A percentile compares a stretch with the other conserved stretches of the same genome.
These are phyloP conservation scores for Termitomyces sp. DNA, from an alignment of 768 basidiomycete genomes.

Conservation along the genomic window DNA sequence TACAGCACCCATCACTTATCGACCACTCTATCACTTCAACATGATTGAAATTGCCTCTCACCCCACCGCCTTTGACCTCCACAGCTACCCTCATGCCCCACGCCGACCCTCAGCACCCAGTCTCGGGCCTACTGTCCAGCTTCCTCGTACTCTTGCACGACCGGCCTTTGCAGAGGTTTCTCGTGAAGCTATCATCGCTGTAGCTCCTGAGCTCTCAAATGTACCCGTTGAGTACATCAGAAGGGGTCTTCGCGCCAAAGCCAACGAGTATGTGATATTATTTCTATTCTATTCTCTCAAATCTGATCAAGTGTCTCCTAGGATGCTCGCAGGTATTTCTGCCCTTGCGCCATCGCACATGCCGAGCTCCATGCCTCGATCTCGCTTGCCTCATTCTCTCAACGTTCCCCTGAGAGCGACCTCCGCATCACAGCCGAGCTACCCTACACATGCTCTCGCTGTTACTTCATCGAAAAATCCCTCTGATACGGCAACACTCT, in stretches of 20 bases:
- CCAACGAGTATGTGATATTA: constrained; percentile 36
- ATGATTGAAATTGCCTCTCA: constrained; percentile 52
- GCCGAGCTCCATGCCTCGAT: constrained; percentile 62
- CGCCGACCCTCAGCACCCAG: constrained; percentile 20
- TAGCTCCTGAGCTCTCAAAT: constrained; percentile 62
- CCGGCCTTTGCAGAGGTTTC: constrained; percentile 59
- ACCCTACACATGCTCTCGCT: constrained; percentile 57
- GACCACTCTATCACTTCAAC: constrained; percentile 8
- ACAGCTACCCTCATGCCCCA: constrained; percentile 33
- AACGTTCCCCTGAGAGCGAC: constrained; percentile 37
- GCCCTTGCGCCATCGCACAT: constrained; percentile 51
- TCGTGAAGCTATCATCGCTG: constrained; percentile 55
- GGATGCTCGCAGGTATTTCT: constrained; percentile 54
- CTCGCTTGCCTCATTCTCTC: constrained; percentile 62
- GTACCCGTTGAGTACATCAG: constrained; percentile 71
- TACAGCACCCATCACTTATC: neutral
- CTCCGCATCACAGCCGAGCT: constrained; percentile 28
- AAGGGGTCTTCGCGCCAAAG: constrained; percentile 48
- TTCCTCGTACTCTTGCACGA: constrained; percentile 68
- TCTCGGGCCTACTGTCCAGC: constrained; percentile 43
- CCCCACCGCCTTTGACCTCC: constrained; percentile 36
- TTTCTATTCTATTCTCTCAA: constrained; percentile 16
- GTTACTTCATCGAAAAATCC: constrained; percentile 45
- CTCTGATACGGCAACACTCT: constrained; percentile 43
- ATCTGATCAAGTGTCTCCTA: constrained; percentile 20